A percentile compares a stretch with the other conserved stretches of the same genome.
phyloP scores from a whole-genome alignment of 805 yeast genomes.

The Cyberlindnera petersonii region DNA sequence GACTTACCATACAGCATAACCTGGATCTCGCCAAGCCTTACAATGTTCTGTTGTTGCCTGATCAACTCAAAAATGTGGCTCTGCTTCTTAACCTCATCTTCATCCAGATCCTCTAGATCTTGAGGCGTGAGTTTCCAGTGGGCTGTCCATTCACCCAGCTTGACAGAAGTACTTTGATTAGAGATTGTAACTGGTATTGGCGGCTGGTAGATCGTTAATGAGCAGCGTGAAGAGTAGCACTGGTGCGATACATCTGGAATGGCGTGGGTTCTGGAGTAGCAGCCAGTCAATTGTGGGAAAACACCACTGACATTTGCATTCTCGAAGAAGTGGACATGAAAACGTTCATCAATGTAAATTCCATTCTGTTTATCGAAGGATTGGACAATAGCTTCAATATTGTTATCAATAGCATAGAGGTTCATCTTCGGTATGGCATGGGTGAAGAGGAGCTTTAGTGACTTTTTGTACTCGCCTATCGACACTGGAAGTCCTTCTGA shows the following conservation, averaged over 20 bases:
- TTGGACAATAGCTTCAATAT: conserved; percentile 45
- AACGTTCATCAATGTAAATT: conserved; percentile 35
- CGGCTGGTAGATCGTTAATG: conserved; percentile 27
- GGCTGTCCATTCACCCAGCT: conserved; percentile 55
- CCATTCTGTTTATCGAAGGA: conserved; percentile 42
- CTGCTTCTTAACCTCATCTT: conserved; percentile 57
- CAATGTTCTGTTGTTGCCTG: conserved; percentile 63
- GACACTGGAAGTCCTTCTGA: conserved; percentile 48
- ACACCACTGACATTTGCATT: conserved; percentile 38
- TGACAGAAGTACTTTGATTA: conserved; percentile 15
- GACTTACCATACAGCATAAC: conserved; percentile 51
- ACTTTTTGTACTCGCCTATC: conserved; percentile 47
- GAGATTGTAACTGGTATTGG: conserved; percentile 21
- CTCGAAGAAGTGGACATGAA: conserved; percentile 26
- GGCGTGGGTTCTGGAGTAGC: conserved; percentile 39
- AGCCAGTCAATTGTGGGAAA: conserved; percentile 40
- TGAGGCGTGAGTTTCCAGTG: conserved; percentile 61
- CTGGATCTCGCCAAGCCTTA: conserved; percentile 63
- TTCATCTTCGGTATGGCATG: conserved; percentile 47
- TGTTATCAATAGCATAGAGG: conserved; percentile 45
- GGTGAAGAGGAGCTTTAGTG: conserved; percentile 48
- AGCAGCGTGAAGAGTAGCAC: conserved; percentile 36
- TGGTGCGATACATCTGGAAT: conserved; percentile 9
- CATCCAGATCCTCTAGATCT: conserved; percentile 48
- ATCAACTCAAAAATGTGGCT: conserved; percentile 74